Evolutionary conservation across 1,284 basidiomycete species (phyloP).

Genomic region (Neonothopanus nambi): DNA sequence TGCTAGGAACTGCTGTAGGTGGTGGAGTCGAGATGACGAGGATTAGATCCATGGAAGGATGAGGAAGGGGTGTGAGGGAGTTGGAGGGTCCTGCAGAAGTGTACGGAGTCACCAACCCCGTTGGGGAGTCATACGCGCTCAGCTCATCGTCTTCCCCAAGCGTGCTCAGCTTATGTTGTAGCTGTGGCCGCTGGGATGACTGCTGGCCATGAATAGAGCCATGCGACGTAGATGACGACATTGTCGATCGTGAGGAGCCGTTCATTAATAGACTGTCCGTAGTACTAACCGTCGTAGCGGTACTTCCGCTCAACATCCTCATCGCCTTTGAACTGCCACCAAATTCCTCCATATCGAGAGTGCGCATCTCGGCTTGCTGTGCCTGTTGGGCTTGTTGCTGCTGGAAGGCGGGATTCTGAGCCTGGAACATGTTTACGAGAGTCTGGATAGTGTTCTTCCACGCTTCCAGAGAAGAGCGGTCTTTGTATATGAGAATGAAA

Average conservation of each 20-base stretch:
- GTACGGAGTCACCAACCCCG: slow-evolving; percentile 70
- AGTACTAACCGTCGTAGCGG: slow-evolving; percentile 65
- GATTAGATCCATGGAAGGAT: slow-evolving; percentile 90
- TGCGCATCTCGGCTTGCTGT: slow-evolving; percentile 35
- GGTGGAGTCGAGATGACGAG: slow-evolving; percentile 88
- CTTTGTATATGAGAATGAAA: slow-evolving; percentile 93
- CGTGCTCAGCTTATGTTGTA: slow-evolving; percentile 56
- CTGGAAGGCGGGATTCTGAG: slow-evolving; percentile 35
- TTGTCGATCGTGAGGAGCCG: slow-evolving; percentile 62
- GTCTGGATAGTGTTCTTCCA: slow-evolving; percentile 83
- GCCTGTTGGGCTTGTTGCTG: slow-evolving; percentile 29
- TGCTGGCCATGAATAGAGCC: slow-evolving; percentile 40
- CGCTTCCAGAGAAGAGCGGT: slow-evolving; percentile 82
- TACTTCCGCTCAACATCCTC: slow-evolving; percentile 77
- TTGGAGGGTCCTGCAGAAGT: slow-evolving; percentile 76
- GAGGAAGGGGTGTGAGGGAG: slow-evolving; percentile 75
- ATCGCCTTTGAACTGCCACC: slow-evolving; percentile 73
- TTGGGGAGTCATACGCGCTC: slow-evolving; percentile 53
- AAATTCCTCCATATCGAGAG: slow-evolving; percentile 72
- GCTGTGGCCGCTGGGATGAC: slow-evolving; percentile 29
- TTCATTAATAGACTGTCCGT: slow-evolving; percentile 65
- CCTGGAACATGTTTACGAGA: slow-evolving; percentile 69
- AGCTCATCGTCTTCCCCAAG: slow-evolving; percentile 73
- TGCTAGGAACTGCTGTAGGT: slow-evolving; percentile 68
- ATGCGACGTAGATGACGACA: slow-evolving; percentile 71